Evolutionary conservation across 352 stramenopile genomes (phyloP), one percentile per base, ranked within the genome.

Genomic region (Phytophthora sp.): DNA sequence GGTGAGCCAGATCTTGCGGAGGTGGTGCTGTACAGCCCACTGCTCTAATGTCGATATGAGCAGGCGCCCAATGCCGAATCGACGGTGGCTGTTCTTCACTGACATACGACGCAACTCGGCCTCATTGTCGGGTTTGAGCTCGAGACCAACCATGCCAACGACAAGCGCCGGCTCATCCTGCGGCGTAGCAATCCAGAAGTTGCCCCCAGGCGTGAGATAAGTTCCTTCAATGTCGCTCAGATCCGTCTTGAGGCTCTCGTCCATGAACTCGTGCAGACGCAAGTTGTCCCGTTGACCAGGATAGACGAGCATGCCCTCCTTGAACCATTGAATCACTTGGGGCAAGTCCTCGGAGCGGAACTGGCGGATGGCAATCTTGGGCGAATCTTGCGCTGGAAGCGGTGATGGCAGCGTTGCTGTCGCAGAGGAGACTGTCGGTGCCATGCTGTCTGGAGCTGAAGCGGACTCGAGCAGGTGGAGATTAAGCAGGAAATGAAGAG

Each of bases 71-170:
- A 82, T 43, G 26, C 76, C 72, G 12, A 46, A 66, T n/a, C 76
- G 76, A 0, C 55, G 72, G 30, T 72, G 71, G 5, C 31, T 60
- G 27, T 13, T 20, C 30, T 69, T 61, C 11, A 85, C 76, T 2
- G 76, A 75, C 69, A 85, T 67, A 17, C 69, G 73, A 0, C 69
- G 65, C 45, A 84, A 37, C 44, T 81, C 69, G 20, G 58, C 69
- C 32, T 72, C 48, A 10, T 38, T 38, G 3, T 74, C 30, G 20
- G 52, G 38, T 32, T 74, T 82, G 28, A 12, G n/a, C 39, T 82
- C 62, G n/a, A 82, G 43, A 0, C 43, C 75, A 0, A 77, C 65
- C 54, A 75, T 81, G 13, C 69, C 69, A 15, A 66, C 65, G 3
- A 77, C 41, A 1, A 57, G 48, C 9, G 37, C 35, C 10, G 60